Evolutionary conservation across 495 filamentous ascomycete species (phyloP).

Genomic region (Evansstolkia leycettana): DNA sequence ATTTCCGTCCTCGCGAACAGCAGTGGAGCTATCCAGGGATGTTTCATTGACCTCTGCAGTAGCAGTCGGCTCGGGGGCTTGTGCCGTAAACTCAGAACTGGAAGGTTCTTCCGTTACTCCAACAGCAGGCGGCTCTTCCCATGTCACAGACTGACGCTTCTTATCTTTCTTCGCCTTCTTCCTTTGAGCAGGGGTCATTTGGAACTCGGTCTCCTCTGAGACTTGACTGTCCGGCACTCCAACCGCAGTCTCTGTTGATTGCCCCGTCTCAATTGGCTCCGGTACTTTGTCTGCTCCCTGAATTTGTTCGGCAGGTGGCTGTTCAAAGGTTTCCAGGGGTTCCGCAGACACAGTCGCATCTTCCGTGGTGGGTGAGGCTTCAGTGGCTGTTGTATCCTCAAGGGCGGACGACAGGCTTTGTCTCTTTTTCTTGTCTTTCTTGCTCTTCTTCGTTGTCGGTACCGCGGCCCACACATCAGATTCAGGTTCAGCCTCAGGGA

Average conservation of each 20-base stretch:
- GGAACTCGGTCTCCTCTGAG: constrained; percentile 9
- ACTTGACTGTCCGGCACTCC: neutral
- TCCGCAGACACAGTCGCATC: constrained; percentile 1
- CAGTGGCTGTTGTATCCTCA: constrained; percentile 1
- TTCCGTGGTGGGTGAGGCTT: constrained; percentile 1
- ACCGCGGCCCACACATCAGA: constrained; percentile 5
- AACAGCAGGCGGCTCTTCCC: constrained; percentile 2
- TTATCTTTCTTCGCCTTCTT: constrained; percentile 31
- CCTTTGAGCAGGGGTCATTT: constrained; percentile 15
- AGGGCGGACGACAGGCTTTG: constrained; percentile 7
- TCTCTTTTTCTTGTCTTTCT: constrained; percentile 23
- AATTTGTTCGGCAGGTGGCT: neutral
- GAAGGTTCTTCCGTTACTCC: neutral
- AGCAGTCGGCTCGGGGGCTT: neutral
- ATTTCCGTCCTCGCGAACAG: neutral
- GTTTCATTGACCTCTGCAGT: neutral
- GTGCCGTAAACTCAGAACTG: neutral
- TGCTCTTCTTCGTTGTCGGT: constrained; percentile 17
- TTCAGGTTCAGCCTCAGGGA: constrained; percentile 5
- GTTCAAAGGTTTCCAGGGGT: neutral
- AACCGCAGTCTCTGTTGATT: neutral
- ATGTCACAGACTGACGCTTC: constrained; percentile 11
- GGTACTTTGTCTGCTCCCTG: neutral
- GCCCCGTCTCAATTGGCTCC: neutral
- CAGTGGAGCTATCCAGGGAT: neutral